Evolutionary conservation across 1,284 basidiomycete genomes (phyloP).

Genomic region (Filobasidium uniguttulatum): DNA sequence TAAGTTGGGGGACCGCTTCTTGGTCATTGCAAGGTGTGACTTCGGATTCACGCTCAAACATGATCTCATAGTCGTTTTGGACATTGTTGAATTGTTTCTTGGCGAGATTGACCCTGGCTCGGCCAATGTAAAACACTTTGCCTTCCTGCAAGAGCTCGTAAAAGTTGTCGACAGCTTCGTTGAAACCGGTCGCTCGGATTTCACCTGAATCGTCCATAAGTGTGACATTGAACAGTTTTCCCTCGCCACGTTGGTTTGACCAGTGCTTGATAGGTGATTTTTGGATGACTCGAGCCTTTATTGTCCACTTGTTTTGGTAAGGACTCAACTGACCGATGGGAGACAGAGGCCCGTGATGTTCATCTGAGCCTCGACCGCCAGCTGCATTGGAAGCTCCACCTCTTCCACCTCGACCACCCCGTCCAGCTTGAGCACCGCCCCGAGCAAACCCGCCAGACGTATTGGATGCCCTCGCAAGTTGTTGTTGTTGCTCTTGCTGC

Average conservation of each 20-base stretch:
- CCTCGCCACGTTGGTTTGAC: constrained; percentile 83
- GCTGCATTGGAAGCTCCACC: constrained; percentile 25
- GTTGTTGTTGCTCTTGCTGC: constrained; percentile 12
- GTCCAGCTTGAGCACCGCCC: constrained; percentile 18
- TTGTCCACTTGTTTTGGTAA: constrained; percentile 97
- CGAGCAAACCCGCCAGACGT: constrained; percentile 16
- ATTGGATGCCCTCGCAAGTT: constrained; percentile 20
- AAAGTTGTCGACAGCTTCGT: constrained; percentile 67
- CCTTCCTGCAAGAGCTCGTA: constrained; percentile 78
- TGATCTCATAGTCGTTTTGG: constrained; percentile 87
- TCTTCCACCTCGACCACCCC: constrained; percentile 15
- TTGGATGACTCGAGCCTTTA: constrained; percentile 83
- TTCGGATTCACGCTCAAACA: constrained; percentile 68
- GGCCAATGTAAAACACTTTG: constrained; percentile 84
- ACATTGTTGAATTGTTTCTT: constrained; percentile 95
- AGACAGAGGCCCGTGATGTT: constrained; percentile 45
- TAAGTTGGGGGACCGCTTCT: constrained; percentile 52
- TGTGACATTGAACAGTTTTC: constrained; percentile 85
- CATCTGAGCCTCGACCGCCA: constrained; percentile 15
- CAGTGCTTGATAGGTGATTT: constrained; percentile 83
- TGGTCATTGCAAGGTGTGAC: neutral
- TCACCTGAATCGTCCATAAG: constrained; percentile 93
- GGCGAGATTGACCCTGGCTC: constrained; percentile 81
- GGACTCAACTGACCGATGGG: constrained; percentile 93
- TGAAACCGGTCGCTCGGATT: constrained; percentile 85